Evolutionary conservation across 116 monocot genomes (phyloP).

Genomic region (Zostera marina): DNA sequence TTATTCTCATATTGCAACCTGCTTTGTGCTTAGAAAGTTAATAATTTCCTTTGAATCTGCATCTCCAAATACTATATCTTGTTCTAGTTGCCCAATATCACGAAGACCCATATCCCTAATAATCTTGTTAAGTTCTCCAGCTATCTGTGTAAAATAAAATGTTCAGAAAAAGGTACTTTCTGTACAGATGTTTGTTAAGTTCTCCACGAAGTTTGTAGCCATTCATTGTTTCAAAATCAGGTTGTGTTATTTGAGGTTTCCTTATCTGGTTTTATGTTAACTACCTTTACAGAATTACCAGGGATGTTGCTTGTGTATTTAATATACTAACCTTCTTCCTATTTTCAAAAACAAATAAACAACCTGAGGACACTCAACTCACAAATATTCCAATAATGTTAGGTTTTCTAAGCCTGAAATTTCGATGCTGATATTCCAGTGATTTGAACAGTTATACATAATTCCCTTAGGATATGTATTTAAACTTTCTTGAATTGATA

Average conservation of each 20-base stretch:
- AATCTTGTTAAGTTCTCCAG: conserved; percentile 61
- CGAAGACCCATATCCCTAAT: conserved; percentile 61
- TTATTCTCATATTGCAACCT: conserved; percentile 22
- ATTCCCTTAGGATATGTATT: no score
- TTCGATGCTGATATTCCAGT: not conserved
- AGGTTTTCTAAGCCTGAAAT: not conserved
- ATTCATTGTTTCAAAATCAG: no score
- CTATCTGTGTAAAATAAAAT: conserved; percentile 46
- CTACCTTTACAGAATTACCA: no score
- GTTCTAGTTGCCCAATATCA: conserved; percentile 85
- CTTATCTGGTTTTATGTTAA: no score
- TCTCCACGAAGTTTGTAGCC: not conserved
- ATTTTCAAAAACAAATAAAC: not conserved
- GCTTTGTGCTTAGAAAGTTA: conserved; percentile 67
- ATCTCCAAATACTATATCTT: conserved; percentile 98
- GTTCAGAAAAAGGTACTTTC: not conserved
- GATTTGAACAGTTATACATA: not conserved
- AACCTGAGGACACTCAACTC: not conserved
- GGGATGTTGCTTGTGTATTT: not conserved
- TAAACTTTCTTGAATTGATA: no score
- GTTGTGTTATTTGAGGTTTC: no score
- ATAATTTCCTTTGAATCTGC: conserved; percentile 90
- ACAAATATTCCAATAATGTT: not conserved
- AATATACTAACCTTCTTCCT: not conserved
- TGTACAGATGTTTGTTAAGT: not conserved